Evolutionary conservation across 805 yeast genomes (phyloP).

Genomic region (Metschnikowia santaceciliae): DNA sequence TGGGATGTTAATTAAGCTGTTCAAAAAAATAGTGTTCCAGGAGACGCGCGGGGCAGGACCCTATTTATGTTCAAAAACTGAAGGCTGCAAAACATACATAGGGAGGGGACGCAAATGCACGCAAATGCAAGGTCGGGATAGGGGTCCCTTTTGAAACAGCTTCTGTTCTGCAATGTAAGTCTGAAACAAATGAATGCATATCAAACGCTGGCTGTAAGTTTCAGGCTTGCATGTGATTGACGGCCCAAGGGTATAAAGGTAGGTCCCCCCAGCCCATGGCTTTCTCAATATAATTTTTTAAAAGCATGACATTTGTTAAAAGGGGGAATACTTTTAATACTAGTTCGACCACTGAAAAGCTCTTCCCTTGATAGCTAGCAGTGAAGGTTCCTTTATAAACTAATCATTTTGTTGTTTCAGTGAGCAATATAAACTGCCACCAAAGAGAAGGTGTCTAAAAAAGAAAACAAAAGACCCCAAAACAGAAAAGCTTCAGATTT

Average conservation of each 20-base stretch:
- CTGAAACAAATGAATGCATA: not conserved
- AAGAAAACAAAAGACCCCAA: too few relatives aligned
- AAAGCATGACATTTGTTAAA: too few relatives aligned
- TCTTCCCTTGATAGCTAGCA: too few relatives aligned
- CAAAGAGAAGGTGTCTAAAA: too few relatives aligned
- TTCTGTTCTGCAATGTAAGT: not conserved
- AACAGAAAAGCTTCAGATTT: too few relatives aligned
- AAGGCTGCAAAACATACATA: not conserved
- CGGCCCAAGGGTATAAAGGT: not conserved
- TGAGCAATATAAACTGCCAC: too few relatives aligned
- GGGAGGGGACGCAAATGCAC: not conserved
- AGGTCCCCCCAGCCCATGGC: not conserved
- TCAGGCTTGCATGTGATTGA: not conserved
- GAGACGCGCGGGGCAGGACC: not conserved
- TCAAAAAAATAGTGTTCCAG: not conserved
- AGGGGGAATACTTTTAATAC: not conserved
- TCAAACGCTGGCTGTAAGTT: not conserved
- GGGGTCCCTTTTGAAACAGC: not conserved
- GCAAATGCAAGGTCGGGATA: not conserved
- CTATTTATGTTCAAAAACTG: not conserved
- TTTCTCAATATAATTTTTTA: too few relatives aligned
- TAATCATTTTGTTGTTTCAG: too few relatives aligned
- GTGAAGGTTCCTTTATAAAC: too few relatives aligned
- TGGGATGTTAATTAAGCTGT: not conserved
- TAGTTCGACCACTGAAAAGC: too few relatives aligned